A percentile compares a stretch with the other conserved stretches of the same genome.
Conservation (phyloP, 2,329 filamentous ascomycete species). For the Cladosporium phlei region DNA sequence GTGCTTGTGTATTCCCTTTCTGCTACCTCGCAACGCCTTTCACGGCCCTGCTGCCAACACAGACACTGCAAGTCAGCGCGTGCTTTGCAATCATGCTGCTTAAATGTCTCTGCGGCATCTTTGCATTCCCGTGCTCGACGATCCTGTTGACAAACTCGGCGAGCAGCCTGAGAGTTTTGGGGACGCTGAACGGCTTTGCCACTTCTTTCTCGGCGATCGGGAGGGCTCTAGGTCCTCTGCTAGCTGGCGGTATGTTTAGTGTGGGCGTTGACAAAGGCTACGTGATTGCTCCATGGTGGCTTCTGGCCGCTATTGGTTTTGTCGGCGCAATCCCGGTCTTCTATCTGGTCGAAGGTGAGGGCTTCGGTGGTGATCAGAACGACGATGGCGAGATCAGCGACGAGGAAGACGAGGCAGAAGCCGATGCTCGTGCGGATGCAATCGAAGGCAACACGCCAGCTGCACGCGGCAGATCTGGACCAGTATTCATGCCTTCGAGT, state of each 20-base stretch:
- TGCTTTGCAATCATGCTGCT: constrained; percentile 65
- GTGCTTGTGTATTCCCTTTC: constrained; percentile 64
- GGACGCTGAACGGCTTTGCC: constrained; percentile 85
- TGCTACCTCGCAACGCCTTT: constrained; percentile 81
- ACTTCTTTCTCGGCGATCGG: constrained; percentile 79
- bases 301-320: constrained; percentile 59
- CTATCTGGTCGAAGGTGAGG: constrained; percentile 69
- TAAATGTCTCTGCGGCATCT: constrained; percentile 72
- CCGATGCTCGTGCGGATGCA: constrained; percentile 15
- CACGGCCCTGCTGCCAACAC: constrained; percentile 57
- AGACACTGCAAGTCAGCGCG: constrained; percentile 50
- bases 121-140: constrained; percentile 83
- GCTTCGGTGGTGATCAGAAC: constrained; percentile 47
- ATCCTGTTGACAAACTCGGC: constrained; percentile 90
- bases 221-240: constrained; percentile 70
- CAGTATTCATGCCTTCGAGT: constrained; percentile 7
- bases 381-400: constrained; percentile 32
- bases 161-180: constrained; percentile 67
- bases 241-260: constrained; percentile 68
- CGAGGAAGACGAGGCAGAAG: constrained; percentile 30
- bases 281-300: constrained; percentile 76
- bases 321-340: constrained; percentile 68
- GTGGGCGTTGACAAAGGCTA: constrained; percentile 72
- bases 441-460: constrained; percentile 23
- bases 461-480: constrained; percentile 18